These are phyloP conservation scores for Plasmodium billcollinsi DNA, from an alignment of 169 alveolate genomes.

Conservation along the genomic window DNA sequence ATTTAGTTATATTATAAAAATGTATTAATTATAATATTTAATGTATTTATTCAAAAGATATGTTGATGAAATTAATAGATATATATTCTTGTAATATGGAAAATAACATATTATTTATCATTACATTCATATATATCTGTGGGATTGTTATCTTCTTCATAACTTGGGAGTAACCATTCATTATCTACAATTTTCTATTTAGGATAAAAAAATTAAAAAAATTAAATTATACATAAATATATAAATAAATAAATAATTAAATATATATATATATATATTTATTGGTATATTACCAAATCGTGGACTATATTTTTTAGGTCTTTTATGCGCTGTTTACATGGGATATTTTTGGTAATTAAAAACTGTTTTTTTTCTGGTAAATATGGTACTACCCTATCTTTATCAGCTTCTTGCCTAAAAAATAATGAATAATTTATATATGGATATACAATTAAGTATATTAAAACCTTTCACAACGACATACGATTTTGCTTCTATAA, in stretches of 20 bases:
- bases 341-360: slow-evolving; percentile 74
- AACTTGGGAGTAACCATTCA: slow-evolving; percentile 65
- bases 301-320: slow-evolving; percentile 59
- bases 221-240: neutral
- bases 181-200: slow-evolving; percentile 51
- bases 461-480: neutral
- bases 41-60: too few species aligned
- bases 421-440: slow-evolving; percentile 1
- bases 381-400: slow-evolving; percentile 71
- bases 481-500: neutral
- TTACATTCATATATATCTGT: slow-evolving; percentile 60
- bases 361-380: slow-evolving; percentile 79
- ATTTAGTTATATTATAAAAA: neutral
- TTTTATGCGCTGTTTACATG: slow-evolving; percentile 78
- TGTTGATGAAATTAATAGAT: too few species aligned
- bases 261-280: slow-evolving; percentile 7
- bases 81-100: too few species aligned
- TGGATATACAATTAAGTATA: neutral
- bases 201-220: slow-evolving; percentile 14
- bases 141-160: slow-evolving; percentile 69
- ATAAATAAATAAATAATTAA: neutral
- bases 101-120: neutral
- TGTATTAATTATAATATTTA: too few species aligned
- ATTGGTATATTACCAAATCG: slow-evolving; percentile 38
- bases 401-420: slow-evolving; percentile 70